Base-by-base conservation (phyloP, 108 stramenopile species). In the Fragilaria radians region DNA sequence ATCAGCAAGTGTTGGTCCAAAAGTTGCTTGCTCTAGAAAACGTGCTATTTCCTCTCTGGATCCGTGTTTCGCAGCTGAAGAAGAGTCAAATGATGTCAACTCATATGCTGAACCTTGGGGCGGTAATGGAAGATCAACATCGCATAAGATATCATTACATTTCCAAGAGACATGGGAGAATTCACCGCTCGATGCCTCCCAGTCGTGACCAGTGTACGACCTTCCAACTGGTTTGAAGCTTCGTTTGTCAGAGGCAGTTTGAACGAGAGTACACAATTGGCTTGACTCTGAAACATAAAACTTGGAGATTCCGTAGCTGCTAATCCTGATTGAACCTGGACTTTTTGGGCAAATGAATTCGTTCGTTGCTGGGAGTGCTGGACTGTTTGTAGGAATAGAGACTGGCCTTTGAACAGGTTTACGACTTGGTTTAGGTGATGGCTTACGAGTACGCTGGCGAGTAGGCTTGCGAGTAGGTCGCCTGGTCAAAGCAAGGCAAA, bases 11-110 rank as follows among this genome's bases (percentile, higher is more conserved):
- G 66, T 67, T 21, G 71, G 61, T n/a, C 71, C 71, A 55, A 70
- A 74, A 23, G 73, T 66, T 42, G 64, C 52, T 22, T 42, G 52
- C 24, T 42, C 28, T 14, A 74, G 57, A 45, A 68, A 61, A 4
- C 73, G 57, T 1, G 72, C 62, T 4, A 19, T 23, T 23, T 2
- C 23, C 23, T 48, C 47, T 48, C 4, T 4, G 47, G n/a, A n/a
- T n/a, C n/a, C n/a, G n/a, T n/a, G n/a, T 23, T 42, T 11, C 11
- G 7, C 14, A 7, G 14, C 7, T 42, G 7, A 7, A 42, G 11
- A 11, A 14, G 11, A 7, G 36, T 56, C 42, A 46, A 27, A 54
- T 1, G 52, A 27, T 4, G 42, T n/a, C 42, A 65, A 27, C 54
- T 46, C 11, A 54, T 65, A 65, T 32, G n/a, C 19, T 2, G 17